Percentiles rank a stretch among this genome's conserved stretches.
These are phyloP conservation scores for Hymenoscyphus albidus DNA, from an alignment of 2,329 filamentous ascomycete genomes.

Conservation along the genomic window DNA sequence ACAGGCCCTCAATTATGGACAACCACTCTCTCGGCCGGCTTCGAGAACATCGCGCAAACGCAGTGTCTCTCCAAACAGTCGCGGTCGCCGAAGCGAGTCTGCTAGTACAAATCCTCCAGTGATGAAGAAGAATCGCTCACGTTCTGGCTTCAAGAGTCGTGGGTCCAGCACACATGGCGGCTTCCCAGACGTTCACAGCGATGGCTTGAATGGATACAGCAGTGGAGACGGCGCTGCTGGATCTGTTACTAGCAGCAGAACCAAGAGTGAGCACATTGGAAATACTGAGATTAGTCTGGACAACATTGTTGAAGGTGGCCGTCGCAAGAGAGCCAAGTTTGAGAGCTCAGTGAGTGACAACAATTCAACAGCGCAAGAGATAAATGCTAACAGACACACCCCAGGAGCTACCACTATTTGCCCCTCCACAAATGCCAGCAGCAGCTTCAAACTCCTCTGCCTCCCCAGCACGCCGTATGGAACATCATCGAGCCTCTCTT, in stretches of 20 bases:
- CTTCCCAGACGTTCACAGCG: constrained; percentile 58
- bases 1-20: constrained; percentile 51
- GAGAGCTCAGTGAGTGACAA: constrained; percentile 84
- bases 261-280: constrained; percentile 77
- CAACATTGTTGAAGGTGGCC: constrained; percentile 95
- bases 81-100: constrained; percentile 74
- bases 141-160: constrained; percentile 64
- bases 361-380: neutral
- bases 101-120: constrained; percentile 49
- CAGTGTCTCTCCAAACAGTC: constrained; percentile 70
- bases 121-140: constrained; percentile 64
- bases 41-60: constrained; percentile 71
- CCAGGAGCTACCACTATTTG: constrained; percentile 93
- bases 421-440: constrained; percentile 87
- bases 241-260: constrained; percentile 72
- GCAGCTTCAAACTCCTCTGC: constrained; percentile 97
- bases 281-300: constrained; percentile 97
- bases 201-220: constrained; percentile 73
- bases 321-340: constrained; percentile 89
- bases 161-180: constrained; percentile 48
- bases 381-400: constrained; percentile 22
- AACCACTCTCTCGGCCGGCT: constrained; percentile 61
- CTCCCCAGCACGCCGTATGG: constrained; percentile 79
- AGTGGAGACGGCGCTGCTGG: constrained; percentile 80
- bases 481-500: constrained; percentile 66